Conservation (phyloP, 345 rosid species). For the Pseudoturritis turrita region DNA sequence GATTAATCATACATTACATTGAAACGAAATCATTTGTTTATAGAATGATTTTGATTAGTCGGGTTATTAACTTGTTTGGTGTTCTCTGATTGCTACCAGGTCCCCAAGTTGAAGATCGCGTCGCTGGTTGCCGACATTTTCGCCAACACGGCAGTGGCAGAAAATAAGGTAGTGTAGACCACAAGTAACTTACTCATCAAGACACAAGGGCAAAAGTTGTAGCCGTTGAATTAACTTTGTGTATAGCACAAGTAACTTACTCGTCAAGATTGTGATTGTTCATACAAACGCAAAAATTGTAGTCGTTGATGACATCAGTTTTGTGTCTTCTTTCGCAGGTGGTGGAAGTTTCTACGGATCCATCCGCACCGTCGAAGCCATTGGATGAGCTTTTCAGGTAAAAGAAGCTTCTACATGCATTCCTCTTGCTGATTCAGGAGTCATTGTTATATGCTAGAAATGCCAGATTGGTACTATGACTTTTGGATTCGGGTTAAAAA, state of each 20-base stretch:
- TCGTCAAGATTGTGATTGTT: background rate
- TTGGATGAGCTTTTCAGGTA: constrained; percentile 85
- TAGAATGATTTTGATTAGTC: background rate
- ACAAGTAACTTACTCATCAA: background rate
- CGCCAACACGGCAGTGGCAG: constrained; percentile 77
- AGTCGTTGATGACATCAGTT: background rate
- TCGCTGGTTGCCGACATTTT: constrained; percentile 80
- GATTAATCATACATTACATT: constrained; percentile 11
- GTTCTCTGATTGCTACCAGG: constrained; percentile 38
- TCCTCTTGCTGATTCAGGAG: background rate
- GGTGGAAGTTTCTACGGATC: constrained; percentile 70
- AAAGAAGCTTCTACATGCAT: background rate
- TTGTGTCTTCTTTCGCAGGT: constrained; percentile 41
- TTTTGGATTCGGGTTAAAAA: background rate
- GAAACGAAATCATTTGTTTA: constrained; percentile 9
- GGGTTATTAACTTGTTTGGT: constrained; percentile 6
- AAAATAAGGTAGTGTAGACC: constrained; percentile 64
- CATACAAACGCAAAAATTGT: background rate
- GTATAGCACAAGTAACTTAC: no score
- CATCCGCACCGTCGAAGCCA: constrained; percentile 65
- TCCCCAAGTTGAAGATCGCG: constrained; percentile 72
- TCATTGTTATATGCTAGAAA: background rate
- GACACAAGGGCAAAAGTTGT: background rate
- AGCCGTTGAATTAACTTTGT: background rate
- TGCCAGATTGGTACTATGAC: background rate